phyloP scores from a whole-genome alignment of 1,139 yeast species.

The Schizosaccharomyces versatilis region DNA sequence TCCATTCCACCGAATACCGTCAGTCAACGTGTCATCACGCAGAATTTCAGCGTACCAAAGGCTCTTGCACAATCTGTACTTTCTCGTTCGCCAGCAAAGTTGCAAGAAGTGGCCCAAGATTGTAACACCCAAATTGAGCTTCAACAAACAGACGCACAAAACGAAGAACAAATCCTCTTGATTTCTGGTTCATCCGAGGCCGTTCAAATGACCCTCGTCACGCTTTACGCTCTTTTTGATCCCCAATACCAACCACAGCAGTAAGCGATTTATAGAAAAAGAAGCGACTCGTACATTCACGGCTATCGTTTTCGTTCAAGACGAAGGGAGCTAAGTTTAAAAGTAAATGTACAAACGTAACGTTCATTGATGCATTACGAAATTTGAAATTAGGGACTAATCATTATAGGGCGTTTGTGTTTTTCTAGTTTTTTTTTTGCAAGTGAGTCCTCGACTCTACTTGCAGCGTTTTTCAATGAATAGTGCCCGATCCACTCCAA shows the following conservation, averaged over 20 bases:
- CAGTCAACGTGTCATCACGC: background rate
- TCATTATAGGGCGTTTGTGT: background rate
- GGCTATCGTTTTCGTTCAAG: background rate
- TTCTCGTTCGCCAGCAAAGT: background rate
- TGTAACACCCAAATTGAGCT: background rate
- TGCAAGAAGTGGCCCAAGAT: background rate
- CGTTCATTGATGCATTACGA: too few species aligned
- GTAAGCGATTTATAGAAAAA: background rate
- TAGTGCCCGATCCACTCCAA: slow-evolving; percentile 37
- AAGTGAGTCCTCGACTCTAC: slow-evolving; percentile 9
- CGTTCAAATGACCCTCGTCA: background rate
- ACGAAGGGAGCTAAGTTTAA: background rate
- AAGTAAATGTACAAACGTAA: background rate
- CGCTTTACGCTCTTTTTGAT: background rate
- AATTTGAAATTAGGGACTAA: background rate
- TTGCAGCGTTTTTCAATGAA: slow-evolving; percentile 24
- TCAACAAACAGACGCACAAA: background rate
- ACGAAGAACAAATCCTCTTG: background rate
- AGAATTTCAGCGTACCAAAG: background rate
- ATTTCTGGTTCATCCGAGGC: background rate
- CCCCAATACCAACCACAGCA: background rate
- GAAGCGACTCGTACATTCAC: background rate
- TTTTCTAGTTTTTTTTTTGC: background rate
- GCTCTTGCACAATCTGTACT: background rate
- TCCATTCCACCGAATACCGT: background rate